A percentile compares a stretch with the other conserved stretches of the same genome.
Conservation (phyloP, 2,329 filamentous ascomycete species). For the Stemphylium lycopersici region DNA sequence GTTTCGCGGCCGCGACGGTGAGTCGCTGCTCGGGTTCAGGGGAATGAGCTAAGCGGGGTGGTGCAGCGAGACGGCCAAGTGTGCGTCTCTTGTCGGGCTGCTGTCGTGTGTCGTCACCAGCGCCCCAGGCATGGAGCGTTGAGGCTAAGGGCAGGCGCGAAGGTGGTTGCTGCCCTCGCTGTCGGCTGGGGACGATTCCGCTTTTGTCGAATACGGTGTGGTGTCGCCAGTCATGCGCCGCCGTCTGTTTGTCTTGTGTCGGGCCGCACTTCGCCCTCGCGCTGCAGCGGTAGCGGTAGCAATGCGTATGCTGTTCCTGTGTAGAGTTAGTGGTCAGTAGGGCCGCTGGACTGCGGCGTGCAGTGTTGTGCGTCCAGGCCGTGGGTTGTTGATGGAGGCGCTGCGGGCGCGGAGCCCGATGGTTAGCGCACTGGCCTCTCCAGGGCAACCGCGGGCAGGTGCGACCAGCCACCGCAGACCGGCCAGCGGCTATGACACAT, state of each 20-base stretch:
- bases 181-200: conserved; percentile 25
- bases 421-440: conserved; percentile 19
- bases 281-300: conserved; percentile 15
- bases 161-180: conserved; percentile 26
- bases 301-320: conserved; percentile 36
- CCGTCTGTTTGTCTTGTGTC: conserved; percentile 24
- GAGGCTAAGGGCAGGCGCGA: conserved; percentile 16
- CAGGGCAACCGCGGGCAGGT: conserved; percentile 17
- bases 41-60: conserved; percentile 32
- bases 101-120: conserved; percentile 4
- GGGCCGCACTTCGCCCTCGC: conserved; percentile 13
- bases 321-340: conserved; percentile 42
- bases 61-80: conserved; percentile 12
- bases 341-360: conserved; percentile 27
- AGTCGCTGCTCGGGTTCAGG: conserved; percentile 29
- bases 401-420: conserved; percentile 16
- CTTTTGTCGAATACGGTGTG: conserved; percentile 27
- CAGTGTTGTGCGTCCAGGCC: conserved; percentile 30
- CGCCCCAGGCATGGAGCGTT: conserved; percentile 5
- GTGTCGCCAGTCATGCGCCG: conserved; percentile 34
- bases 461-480: conserved; percentile 7
- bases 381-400: conserved; percentile 31
- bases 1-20: conserved; percentile 24
- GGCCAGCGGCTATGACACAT: conserved; percentile 5
- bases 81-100: conserved; percentile 1